Percentiles rank a stretch among this genome's conserved stretches.
These are phyloP conservation scores for Axilococcus clingmanii DNA, from an alignment of 139 green algal genomes.

Conservation along the genomic window DNA sequence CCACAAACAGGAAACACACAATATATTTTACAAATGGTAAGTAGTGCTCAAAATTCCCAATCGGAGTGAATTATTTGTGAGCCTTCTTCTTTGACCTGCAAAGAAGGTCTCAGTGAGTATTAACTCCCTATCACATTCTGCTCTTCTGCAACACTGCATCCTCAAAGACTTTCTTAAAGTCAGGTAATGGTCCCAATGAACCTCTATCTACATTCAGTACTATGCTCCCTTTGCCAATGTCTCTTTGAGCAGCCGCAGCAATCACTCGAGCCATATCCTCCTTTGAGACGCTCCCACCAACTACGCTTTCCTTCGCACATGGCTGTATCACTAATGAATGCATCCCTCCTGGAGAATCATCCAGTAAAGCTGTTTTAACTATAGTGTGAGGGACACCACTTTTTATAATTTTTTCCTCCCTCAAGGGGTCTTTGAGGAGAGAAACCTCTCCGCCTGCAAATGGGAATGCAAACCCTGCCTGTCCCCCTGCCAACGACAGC, in stretches of 20 bases:
- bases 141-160: too few relatives aligned
- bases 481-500: constrained; percentile 4
- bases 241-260: constrained; percentile 10
- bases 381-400: constrained; percentile 19
- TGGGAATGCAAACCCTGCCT: not conserved
- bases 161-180: too few relatives aligned
- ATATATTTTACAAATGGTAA: too few relatives aligned
- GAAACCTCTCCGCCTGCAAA: constrained; percentile 1
- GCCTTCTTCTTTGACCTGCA: too few relatives aligned
- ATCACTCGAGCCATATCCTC: constrained; percentile 19
- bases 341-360: not conserved
- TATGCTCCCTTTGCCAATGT: constrained; percentile 1
- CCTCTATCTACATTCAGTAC: constrained; percentile 1
- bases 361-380: constrained; percentile 9
- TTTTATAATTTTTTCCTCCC: constrained; percentile 5
- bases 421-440: constrained; percentile 6
- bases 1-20: too few relatives aligned
- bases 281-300: constrained; percentile 7
- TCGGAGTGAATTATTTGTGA: too few relatives aligned
- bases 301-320: not conserved
- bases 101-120: too few relatives aligned
- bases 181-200: not conserved
- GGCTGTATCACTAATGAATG: not conserved
- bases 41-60: too few relatives aligned
- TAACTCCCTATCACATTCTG: too few relatives aligned